phyloP scores from a whole-genome alignment of 2,329 filamentous ascomycete species.

The Alternaria metachromatica region DNA sequence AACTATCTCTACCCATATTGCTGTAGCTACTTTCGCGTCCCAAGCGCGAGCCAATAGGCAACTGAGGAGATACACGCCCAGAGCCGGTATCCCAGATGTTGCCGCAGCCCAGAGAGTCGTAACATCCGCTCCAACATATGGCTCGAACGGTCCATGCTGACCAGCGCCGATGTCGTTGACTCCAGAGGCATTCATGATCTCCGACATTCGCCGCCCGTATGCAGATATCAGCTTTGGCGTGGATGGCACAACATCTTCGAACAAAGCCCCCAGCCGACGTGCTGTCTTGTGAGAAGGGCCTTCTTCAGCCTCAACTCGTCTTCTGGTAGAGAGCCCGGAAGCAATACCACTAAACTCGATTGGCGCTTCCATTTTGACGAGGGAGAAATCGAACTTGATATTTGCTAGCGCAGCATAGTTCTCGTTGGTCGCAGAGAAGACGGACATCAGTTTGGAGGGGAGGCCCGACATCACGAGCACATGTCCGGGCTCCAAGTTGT shows the following conservation, averaged over 20 bases:
- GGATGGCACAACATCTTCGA: constrained; percentile 42
- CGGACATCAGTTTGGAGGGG: not conserved
- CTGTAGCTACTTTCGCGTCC: constrained; percentile 30
- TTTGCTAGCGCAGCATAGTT: constrained; percentile 19
- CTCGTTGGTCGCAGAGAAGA: constrained; percentile 17
- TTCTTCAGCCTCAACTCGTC: constrained; percentile 48
- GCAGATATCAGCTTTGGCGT: constrained; percentile 45
- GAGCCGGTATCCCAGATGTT: constrained; percentile 39
- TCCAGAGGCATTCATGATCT: constrained; percentile 9
- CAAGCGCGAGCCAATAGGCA: constrained; percentile 49
- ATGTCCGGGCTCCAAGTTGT: not conserved
- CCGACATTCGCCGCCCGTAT: constrained; percentile 44
- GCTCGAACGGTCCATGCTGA: constrained; percentile 18
- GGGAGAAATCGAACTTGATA: constrained; percentile 54
- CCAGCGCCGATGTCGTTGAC: not conserved
- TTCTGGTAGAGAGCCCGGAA: constrained; percentile 30
- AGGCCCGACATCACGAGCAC: not conserved
- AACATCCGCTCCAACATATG: constrained; percentile 37
- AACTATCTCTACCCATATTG: constrained; percentile 48
- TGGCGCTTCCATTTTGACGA: constrained; percentile 52
- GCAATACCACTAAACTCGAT: constrained; percentile 47
- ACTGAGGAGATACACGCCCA: constrained; percentile 45
- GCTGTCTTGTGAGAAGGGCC: constrained; percentile 50
- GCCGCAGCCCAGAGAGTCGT: constrained; percentile 50
- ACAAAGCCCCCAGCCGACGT: constrained; percentile 50